Base-by-base conservation (phyloP, 306 rosid genomes). In the Adenanthera pavonina region DNA sequence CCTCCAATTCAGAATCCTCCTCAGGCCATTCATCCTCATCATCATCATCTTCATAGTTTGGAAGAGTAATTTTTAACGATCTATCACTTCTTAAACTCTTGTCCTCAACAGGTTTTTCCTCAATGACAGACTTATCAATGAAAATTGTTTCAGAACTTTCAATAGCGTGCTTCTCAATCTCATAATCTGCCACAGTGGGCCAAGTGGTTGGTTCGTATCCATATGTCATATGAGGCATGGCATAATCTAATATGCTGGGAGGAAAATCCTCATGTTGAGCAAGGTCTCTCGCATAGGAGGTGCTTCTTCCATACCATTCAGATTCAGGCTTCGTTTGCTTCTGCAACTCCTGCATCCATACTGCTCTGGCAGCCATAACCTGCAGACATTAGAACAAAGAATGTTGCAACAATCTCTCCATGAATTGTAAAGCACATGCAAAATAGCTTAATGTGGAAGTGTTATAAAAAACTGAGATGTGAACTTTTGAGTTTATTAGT, bases 271-370 rank as follows among this genome's bases (percentile, higher is more conserved):
- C 90, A 69, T 86, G 86, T 38, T 75, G 76, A 46, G 84, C 74
- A 82, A 62, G 77, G 82, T 86, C 90, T 76, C 83, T 90, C 17
- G 76, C 41, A 81, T 75, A 83, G 34, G 83, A 82, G 78, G 83
- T 48, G 68, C 85, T 84, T 83, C 90, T 85, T 57, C 89, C 85
- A 51, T 68, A 82, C 86, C 84, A 77, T 74, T 87, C 89, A 78
- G 82, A 69, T 76, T 88, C 97, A 46, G 87, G 88, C 68, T 85
- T 83, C 49, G 83, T 89, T 76, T 88, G 91, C 85, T 86, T 86
- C 15, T 94, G 98, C 88, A 91, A 87, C 85, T 92, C 98, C 84
- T 92, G 93, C 98, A 94, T 94, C 98, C 98, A 94, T 89, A 84
- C 83, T 62, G 93, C 81, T 89, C 97, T 86, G 61, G 97, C 97